These are phyloP conservation scores for Boletus sp. DNA, from an alignment of 768 basidiomycete genomes.

Conservation along the genomic window DNA sequence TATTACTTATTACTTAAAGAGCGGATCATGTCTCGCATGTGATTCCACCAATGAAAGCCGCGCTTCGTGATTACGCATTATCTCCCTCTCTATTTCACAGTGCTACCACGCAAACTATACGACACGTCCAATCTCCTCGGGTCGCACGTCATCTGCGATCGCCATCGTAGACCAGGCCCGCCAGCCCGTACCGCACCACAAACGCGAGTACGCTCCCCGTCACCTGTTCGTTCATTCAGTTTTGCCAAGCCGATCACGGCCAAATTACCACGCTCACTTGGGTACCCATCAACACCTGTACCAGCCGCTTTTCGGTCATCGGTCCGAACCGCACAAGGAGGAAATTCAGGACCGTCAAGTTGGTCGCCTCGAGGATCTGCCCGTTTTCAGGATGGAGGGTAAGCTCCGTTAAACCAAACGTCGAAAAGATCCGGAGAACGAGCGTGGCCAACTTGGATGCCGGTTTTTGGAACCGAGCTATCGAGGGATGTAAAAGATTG, in stretches of 20 bases:
- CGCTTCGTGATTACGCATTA: conserved; percentile 27
- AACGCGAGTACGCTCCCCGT: conserved; percentile 82
- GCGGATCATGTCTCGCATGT: conserved; percentile 10
- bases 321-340: conserved; percentile 79
- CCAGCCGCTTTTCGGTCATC: conserved; percentile 81
- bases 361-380: conserved; percentile 69
- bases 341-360: conserved; percentile 89
- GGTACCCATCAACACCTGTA: conserved; percentile 65
- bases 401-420: conserved; percentile 66
- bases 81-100: conserved; percentile 6
- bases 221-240: conserved; percentile 41
- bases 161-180: conserved; percentile 87
- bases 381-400: conserved; percentile 53
- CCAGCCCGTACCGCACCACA: conserved; percentile 84
- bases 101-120: neutral
- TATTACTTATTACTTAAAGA: too few relatives aligned
- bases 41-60: conserved; percentile 21
- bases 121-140: neutral
- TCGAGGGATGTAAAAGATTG: conserved; percentile 78
- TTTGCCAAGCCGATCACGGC: neutral
- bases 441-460: conserved; percentile 55
- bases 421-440: conserved; percentile 57
- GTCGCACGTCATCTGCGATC: conserved; percentile 61
- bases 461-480: conserved; percentile 54
- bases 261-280: conserved; percentile 50